These are phyloP conservation scores for Cladophialophora bantiana DNA, from an alignment of 2,329 filamentous ascomycete genomes.

Conservation along the genomic window DNA sequence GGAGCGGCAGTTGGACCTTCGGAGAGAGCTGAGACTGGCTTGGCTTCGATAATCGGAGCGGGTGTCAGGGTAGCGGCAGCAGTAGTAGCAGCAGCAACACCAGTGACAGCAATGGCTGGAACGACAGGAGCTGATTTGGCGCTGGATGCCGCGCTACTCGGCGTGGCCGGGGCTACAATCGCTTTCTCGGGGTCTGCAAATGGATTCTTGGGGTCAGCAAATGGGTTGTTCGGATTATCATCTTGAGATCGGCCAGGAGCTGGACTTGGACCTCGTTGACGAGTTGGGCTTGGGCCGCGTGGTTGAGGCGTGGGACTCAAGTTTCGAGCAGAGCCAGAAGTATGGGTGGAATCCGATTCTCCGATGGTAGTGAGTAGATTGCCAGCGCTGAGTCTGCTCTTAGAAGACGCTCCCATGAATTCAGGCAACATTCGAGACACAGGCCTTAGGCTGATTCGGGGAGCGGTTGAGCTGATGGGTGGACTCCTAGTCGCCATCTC, in stretches of 20 bases:
- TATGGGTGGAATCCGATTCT: slow-evolving; percentile 29
- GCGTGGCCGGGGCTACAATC: slow-evolving; percentile 36
- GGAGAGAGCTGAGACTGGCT: slow-evolving; percentile 15
- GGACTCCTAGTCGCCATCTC: slow-evolving; percentile 44
- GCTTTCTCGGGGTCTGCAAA: slow-evolving; percentile 33
- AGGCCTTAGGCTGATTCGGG: slow-evolving; percentile 83
- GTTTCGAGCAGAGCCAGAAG: slow-evolving; percentile 18
- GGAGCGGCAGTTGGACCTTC: slow-evolving; percentile 2
- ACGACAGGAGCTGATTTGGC: slow-evolving; percentile 51
- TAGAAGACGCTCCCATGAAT: slow-evolving; percentile 54
- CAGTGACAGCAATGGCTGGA: slow-evolving; percentile 49
- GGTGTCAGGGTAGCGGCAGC: slow-evolving; percentile 46
- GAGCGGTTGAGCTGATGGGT: slow-evolving; percentile 62
- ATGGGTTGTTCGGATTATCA: slow-evolving; percentile 39
- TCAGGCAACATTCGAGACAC: slow-evolving; percentile 82
- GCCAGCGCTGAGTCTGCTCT: slow-evolving; percentile 38
- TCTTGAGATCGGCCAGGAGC: slow-evolving; percentile 18
- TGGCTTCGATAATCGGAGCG: slow-evolving; percentile 16
- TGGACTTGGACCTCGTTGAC: slow-evolving; percentile 18
- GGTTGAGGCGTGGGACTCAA: slow-evolving; percentile 30
- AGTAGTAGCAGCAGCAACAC: slow-evolving; percentile 51
- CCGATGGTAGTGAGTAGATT: slow-evolving; percentile 40
- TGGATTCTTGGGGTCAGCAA: slow-evolving; percentile 40
- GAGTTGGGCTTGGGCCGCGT: slow-evolving; percentile 26
- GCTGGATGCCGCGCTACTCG: slow-evolving; percentile 42